phyloP scores from a whole-genome alignment of 1,284 basidiomycete species.

The Dichomitus squalens region DNA sequence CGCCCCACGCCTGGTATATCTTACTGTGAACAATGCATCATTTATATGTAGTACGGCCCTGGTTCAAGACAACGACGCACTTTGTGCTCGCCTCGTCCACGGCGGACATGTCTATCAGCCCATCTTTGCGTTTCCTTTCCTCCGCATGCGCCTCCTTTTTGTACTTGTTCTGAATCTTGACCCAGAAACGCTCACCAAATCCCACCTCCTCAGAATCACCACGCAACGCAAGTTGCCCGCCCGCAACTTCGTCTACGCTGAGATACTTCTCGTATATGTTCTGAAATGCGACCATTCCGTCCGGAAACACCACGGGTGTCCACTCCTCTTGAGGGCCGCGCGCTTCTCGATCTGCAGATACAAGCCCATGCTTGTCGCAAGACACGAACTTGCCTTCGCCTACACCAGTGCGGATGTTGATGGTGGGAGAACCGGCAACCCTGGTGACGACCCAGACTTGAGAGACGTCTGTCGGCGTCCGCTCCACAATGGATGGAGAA shows the following conservation, averaged over 20 bases:
- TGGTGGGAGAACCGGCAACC: constrained; percentile 76
- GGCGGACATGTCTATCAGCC: constrained; percentile 50
- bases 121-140: constrained; percentile 76
- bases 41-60: background rate
- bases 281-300: constrained; percentile 83
- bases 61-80: constrained; percentile 46
- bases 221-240: constrained; percentile 74
- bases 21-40: constrained; percentile 47
- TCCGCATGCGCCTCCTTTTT: constrained; percentile 85
- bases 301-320: constrained; percentile 75
- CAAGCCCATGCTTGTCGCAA: constrained; percentile 80
- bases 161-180: constrained; percentile 91
- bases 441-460: constrained; percentile 88
- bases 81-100: constrained; percentile 73
- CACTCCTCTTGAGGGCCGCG: constrained; percentile 88
- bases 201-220: constrained; percentile 84
- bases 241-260: constrained; percentile 80
- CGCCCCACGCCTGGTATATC: constrained; percentile 86
- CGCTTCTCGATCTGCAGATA: constrained; percentile 81
- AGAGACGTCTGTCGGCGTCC: constrained; percentile 75
- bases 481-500: constrained; percentile 53
- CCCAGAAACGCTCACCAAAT: constrained; percentile 80
- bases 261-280: constrained; percentile 87
- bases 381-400: constrained; percentile 87
- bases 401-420: constrained; percentile 82